Evolutionary conservation across 2,329 filamentous ascomycete species (phyloP), one percentile per base, ranked within the genome.

Genomic region (Colletotrichum lini): DNA sequence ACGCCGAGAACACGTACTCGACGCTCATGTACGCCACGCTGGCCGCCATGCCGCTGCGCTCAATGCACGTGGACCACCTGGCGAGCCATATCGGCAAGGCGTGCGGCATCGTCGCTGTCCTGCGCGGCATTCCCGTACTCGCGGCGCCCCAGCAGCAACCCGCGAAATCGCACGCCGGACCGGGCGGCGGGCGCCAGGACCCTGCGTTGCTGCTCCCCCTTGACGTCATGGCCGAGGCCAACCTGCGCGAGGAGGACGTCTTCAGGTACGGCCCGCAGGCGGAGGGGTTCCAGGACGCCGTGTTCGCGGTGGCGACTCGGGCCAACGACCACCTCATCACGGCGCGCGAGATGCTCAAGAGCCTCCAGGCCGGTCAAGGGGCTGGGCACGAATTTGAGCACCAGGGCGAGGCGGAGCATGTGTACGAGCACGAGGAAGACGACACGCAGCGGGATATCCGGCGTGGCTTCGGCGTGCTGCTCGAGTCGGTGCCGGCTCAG

Each of bases 241-340:
- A 92, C 1, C 88, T 98, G 0, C 90, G 90, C 63, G 96, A 98
- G 79, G 96, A 99, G 79, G 94, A 98, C 53, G 92, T 99, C 0
- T 93, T 97, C 71, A 89, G 96, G 10, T 87, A 91, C 52, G 96
- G 95, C 0, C 91, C 93, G 0, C 84, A 89, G n/a, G 96, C 96
- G 0, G 86, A 90, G 0, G 95, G 95, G 0, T 86, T 98, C 21
- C 91, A 93, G 72, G 96, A 99, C 80, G 96, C 95, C 4, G 90
- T 98, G 0, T 99, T 98, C 81, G 88, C 90, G 4, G 94, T 99
- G 16, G 96, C 96, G 0, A 99, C 96, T 0, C 90, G 96, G 47
- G 96, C 96, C 8, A 97, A 97, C 78, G 96, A 99, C 79, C 96
- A 99, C 81, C 85, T 99, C 44, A 97, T 98, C 75, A 98, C 96